These are phyloP conservation scores for Allium sativum DNA, from an alignment of 106 monocot genomes.

Conservation along the genomic window DNA sequence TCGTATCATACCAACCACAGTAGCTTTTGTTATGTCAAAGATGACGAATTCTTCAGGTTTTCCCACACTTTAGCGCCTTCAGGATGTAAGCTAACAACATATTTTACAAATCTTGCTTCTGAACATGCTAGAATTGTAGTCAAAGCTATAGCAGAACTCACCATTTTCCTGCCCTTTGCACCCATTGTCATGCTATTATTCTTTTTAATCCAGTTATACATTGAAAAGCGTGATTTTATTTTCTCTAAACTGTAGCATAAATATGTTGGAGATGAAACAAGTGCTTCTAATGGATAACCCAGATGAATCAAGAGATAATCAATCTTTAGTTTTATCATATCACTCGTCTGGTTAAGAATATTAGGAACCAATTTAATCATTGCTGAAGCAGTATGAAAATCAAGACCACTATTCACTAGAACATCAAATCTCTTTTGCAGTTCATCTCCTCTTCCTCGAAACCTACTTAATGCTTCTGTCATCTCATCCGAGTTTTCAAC, in stretches of 20 bases:
- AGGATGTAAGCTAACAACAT: slow-evolving; percentile 46
- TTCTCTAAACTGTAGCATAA: slow-evolving; percentile 59
- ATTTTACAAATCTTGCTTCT: slow-evolving; percentile 46
- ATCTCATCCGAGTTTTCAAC: slow-evolving; percentile 73
- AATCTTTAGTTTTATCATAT: slow-evolving; percentile 48
- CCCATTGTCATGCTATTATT: slow-evolving; percentile 20
- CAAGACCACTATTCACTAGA: slow-evolving; percentile 47
- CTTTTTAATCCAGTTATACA: slow-evolving; percentile 57
- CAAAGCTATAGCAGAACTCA: slow-evolving; percentile 22
- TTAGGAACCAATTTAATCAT: slow-evolving; percentile 50
- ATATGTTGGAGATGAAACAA: slow-evolving; percentile 41
- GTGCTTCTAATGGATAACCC: slow-evolving; percentile 45
- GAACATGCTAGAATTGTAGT: slow-evolving; percentile 65
- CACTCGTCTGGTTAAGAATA: slow-evolving; percentile 49
- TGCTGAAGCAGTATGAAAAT: slow-evolving; percentile 36
- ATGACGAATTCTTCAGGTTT: slow-evolving; percentile 24
- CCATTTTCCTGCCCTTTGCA: slow-evolving; percentile 28
- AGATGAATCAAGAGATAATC: slow-evolving; percentile 47
- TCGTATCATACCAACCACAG: too few relatives aligned
- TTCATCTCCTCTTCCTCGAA: slow-evolving; percentile 71
- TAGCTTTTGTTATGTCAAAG: neutral
- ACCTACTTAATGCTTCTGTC: slow-evolving; percentile 40
- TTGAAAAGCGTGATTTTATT: slow-evolving; percentile 53
- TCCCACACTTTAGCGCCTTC: slow-evolving; percentile 53
- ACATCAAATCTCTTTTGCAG: slow-evolving; percentile 56